Conservation (phyloP, 306 rosid species). For the Quercus wislizeni region DNA sequence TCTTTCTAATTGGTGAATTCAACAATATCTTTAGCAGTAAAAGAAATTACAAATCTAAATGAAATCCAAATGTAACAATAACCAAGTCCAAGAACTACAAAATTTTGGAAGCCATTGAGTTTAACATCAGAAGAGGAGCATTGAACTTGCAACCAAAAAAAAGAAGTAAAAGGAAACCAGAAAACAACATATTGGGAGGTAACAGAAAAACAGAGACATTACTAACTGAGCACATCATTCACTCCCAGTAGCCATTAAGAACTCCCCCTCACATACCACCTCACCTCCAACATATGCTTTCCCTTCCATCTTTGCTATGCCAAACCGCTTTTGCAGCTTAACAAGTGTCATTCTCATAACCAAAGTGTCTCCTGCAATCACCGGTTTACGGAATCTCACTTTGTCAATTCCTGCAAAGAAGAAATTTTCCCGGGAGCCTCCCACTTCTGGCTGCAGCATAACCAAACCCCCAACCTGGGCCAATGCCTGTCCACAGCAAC, state of each 20-base stretch:
- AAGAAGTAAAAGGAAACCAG: background rate
- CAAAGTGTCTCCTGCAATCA: constrained; percentile 89
- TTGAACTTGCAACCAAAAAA: background rate
- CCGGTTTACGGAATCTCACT: constrained; percentile 88
- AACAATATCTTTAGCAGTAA: background rate
- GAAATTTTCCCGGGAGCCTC: constrained; percentile 82
- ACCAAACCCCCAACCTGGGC: constrained; percentile 96
- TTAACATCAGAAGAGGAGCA: background rate
- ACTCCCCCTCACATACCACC: constrained; percentile 91
- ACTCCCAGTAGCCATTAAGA: constrained; percentile 73
- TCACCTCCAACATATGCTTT: constrained; percentile 95
- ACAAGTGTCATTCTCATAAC: constrained; percentile 90
- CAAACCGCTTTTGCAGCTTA: constrained; percentile 85
- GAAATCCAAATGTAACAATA: background rate
- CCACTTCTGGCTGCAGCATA: constrained; percentile 93
- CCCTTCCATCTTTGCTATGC: constrained; percentile 95
- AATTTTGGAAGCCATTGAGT: background rate
- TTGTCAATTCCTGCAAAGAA: constrained; percentile 94
- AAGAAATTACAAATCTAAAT: background rate
- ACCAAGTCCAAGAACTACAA: background rate
- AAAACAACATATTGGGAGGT: background rate
- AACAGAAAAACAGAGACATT: background rate
- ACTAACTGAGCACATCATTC: constrained; percentile 13
- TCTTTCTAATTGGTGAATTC: background rate
- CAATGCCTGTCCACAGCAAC: constrained; percentile 65